Conservation (phyloP, 2,329 filamentous ascomycete species). For the Penicillium rolfsii region DNA sequence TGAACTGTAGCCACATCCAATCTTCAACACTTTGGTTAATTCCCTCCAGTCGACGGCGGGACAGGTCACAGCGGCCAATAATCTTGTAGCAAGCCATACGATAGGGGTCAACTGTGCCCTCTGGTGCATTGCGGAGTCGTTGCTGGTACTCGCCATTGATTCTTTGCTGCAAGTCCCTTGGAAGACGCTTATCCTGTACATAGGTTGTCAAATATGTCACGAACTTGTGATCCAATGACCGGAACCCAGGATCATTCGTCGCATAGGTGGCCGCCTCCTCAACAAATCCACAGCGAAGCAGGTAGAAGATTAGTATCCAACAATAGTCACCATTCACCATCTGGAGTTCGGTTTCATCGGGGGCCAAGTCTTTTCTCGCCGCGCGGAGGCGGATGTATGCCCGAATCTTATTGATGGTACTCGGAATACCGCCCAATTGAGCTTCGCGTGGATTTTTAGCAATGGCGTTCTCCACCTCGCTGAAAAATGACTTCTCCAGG, state of each 20-base stretch:
- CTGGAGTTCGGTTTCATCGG: slow-evolving; percentile 79
- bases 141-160: slow-evolving; percentile 91
- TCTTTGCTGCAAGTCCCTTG: slow-evolving; percentile 77
- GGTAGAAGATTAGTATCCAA: slow-evolving; percentile 93
- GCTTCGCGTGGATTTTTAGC: slow-evolving; percentile 85
- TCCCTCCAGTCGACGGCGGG: slow-evolving; percentile 59
- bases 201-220: slow-evolving; percentile 85
- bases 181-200: slow-evolving; percentile 75
- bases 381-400: slow-evolving; percentile 85
- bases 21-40: slow-evolving; percentile 65
- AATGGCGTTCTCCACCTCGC: slow-evolving; percentile 75
- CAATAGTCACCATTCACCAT: slow-evolving; percentile 79
- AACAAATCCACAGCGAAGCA: slow-evolving; percentile 82
- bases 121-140: slow-evolving; percentile 78
- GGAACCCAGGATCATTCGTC: slow-evolving; percentile 76
- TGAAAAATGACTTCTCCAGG: slow-evolving; percentile 79
- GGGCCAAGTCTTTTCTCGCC: slow-evolving; percentile 78
- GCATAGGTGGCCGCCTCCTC: slow-evolving; percentile 87
- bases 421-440: slow-evolving; percentile 84
- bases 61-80: slow-evolving; percentile 74
- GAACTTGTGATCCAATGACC: slow-evolving; percentile 88
- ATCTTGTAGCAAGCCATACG: slow-evolving; percentile 98
- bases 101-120: slow-evolving; percentile 89
- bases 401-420: slow-evolving; percentile 85
- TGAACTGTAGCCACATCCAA: slow-evolving; percentile 70